Base-by-base conservation (phyloP, 495 filamentous ascomycete species). In the Penicillium pulvis region DNA sequence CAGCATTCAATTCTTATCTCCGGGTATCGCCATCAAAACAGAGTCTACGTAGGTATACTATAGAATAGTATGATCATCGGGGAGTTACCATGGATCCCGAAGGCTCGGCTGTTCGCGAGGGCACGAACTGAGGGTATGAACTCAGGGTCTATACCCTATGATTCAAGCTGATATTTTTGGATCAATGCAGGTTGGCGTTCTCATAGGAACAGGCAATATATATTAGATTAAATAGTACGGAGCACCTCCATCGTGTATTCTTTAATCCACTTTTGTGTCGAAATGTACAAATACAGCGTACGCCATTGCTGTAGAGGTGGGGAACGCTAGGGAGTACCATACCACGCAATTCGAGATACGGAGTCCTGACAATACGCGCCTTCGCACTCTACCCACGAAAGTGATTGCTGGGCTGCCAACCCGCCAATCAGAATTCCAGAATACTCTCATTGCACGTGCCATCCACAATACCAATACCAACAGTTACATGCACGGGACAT, bases 391-490 rank as follows among this genome's bases (percentile, higher is more conserved):
- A 16, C 42, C 24, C 19, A 51, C 28, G 45, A 51, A 16, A 30
- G 48, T 51, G 24, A 61, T 67, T 70, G 62, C 62, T 66, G 67
- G 67, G 9, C 50, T 12, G n/a, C 20, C n/a, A 42, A 52, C 57
- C 69, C 67, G 63, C 69, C 67, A 70, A 64, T 70, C 26, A 66
- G 7, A 65, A 23, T 2, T 2, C 14, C 1, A 20, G 6, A 42
- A n/a, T 23, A 0, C 2, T 3, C 10, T 7, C 3, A n/a, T 10
- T 17, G 23, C 51, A 53, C 17, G 36, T 53, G 36, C 10, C 12
- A 26, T 24, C 6, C 1, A 44, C 36, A 43, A 17, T 39, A 36
- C 19, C 16, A 8, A 52, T 52, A 52, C 50, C 16, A 4, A 52
- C 23, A 41, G 30, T 52, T 23, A 36, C 35, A 39, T 6, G 33